These are phyloP conservation scores for Komagataea norvegica DNA, from an alignment of 1,139 yeast genomes.

Conservation along the genomic window DNA sequence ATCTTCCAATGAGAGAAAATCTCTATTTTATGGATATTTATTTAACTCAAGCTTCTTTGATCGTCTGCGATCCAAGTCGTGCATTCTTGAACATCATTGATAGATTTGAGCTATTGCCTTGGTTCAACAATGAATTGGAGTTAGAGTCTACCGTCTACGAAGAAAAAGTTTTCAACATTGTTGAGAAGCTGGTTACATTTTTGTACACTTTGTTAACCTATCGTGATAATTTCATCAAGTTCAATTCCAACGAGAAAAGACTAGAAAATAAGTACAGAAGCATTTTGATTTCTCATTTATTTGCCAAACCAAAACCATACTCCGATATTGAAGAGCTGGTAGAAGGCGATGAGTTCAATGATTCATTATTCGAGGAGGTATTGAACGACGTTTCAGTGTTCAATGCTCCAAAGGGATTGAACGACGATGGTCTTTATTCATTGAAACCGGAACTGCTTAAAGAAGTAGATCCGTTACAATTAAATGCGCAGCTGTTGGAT, in stretches of 20 bases:
- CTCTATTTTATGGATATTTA: slow-evolving; percentile 49
- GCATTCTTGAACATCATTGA: slow-evolving; percentile 48
- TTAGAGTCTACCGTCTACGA: slow-evolving; percentile 48
- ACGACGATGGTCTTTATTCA: slow-evolving; percentile 52
- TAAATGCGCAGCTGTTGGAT: slow-evolving; percentile 32
- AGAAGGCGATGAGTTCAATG: slow-evolving; percentile 35
- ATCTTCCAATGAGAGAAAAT: slow-evolving; percentile 28
- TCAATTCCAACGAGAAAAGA: slow-evolving; percentile 28
- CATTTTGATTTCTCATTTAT: slow-evolving; percentile 43
- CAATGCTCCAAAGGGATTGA: slow-evolving; percentile 49
- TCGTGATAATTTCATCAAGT: slow-evolving; percentile 42
- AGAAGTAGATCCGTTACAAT: slow-evolving; percentile 34
- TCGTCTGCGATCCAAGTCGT: slow-evolving; percentile 37
- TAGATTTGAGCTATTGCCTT: slow-evolving; percentile 55
- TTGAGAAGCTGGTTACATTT: slow-evolving; percentile 51
- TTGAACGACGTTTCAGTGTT: slow-evolving; percentile 46
- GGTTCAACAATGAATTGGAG: slow-evolving; percentile 42
- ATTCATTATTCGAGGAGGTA: slow-evolving; percentile 31
- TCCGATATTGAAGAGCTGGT: slow-evolving; percentile 41
- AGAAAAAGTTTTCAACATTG: slow-evolving; percentile 47
- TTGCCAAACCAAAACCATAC: slow-evolving; percentile 51
- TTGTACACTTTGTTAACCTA: slow-evolving; percentile 54
- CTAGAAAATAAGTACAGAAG: slow-evolving; percentile 30
- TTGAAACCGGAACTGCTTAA: slow-evolving; percentile 44
- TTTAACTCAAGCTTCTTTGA: slow-evolving; percentile 49